Percentiles rank a stretch among this genome's conserved stretches.
phyloP scores from a whole-genome alignment of 345 rosid genomes.

The Kandelia obovata region DNA sequence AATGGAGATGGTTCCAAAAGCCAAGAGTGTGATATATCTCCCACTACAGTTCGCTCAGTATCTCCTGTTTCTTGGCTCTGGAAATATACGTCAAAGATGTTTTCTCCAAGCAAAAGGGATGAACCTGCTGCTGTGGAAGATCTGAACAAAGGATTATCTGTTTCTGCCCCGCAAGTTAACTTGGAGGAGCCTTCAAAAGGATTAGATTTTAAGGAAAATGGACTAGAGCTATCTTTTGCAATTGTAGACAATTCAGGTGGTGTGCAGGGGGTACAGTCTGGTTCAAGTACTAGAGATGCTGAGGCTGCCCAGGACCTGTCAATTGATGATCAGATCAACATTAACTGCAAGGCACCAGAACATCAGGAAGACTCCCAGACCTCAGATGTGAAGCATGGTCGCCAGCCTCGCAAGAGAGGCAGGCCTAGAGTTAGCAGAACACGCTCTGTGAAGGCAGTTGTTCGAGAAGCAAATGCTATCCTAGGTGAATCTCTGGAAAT shows the following conservation, averaged over 20 bases:
- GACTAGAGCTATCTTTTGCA: slow-evolving; percentile 41
- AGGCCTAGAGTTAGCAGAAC: slow-evolving; percentile 56
- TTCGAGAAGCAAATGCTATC: slow-evolving; percentile 68
- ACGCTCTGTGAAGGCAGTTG: slow-evolving; percentile 74
- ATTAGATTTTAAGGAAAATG: slow-evolving; percentile 28
- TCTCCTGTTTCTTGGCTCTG: slow-evolving; percentile 69
- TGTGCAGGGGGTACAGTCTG: slow-evolving; percentile 43
- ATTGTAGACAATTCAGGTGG: slow-evolving; percentile 38
- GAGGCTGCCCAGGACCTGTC: slow-evolving; percentile 42
- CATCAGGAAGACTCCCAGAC: slow-evolving; percentile 46
- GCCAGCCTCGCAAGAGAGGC: slow-evolving; percentile 45
- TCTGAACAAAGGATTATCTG: slow-evolving; percentile 27
- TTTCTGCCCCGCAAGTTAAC: slow-evolving; percentile 31
- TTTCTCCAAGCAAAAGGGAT: slow-evolving; percentile 61
- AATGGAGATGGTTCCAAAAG: slow-evolving; percentile 21
- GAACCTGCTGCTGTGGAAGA: slow-evolving; percentile 41
- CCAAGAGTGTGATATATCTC: slow-evolving; percentile 38
- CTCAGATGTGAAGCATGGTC: slow-evolving; percentile 43
- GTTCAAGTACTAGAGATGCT: slow-evolving; percentile 37
- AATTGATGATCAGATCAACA: slow-evolving; percentile 50
- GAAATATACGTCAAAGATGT: slow-evolving; percentile 69
- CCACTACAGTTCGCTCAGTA: slow-evolving; percentile 29
- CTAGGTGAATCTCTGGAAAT: slow-evolving; percentile 54
- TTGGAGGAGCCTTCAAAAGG: slow-evolving; percentile 37
- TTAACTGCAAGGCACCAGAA: slow-evolving; percentile 42